Evolutionary conservation across 495 filamentous ascomycete species (phyloP).

Genomic region (Jackrogersella minutella): DNA sequence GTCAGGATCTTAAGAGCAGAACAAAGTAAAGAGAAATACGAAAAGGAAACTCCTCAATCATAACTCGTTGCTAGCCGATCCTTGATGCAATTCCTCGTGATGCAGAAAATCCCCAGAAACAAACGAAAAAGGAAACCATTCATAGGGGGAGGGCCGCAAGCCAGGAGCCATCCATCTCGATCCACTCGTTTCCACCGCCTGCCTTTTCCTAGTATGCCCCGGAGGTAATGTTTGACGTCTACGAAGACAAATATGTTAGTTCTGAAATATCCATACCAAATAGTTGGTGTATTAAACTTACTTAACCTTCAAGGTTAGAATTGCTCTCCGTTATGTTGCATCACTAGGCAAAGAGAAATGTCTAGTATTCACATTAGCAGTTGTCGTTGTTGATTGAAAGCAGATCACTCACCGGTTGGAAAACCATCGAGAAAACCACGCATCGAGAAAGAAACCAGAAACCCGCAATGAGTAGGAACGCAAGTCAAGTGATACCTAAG

Average conservation of each 20-base stretch:
- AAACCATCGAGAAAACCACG: conserved; percentile 5
- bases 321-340: neutral
- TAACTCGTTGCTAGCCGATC: neutral
- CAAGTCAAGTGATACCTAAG: neutral
- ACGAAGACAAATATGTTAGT: neutral
- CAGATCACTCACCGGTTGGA: neutral
- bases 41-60: neutral
- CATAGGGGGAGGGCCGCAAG: neutral
- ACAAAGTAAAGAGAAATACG: neutral
- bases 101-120: neutral
- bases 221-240: neutral
- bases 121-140: conserved; percentile 1
- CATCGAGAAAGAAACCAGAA: neutral
- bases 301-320: neutral
- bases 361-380: neutral
- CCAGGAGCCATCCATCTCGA: neutral
- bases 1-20: neutral
- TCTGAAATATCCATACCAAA: neutral
- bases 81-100: neutral
- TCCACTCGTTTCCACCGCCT: neutral
- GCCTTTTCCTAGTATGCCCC: neutral
- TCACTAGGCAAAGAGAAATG: neutral
- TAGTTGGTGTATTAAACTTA: conserved; percentile 1
- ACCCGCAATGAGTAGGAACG: neutral
- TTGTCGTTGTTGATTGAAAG: neutral